A percentile compares a stretch with the other conserved stretches of the same genome.
Evolutionary conservation across 2,329 filamentous ascomycete genomes (phyloP).

Genomic region (Leptoxyphium fumago): DNA sequence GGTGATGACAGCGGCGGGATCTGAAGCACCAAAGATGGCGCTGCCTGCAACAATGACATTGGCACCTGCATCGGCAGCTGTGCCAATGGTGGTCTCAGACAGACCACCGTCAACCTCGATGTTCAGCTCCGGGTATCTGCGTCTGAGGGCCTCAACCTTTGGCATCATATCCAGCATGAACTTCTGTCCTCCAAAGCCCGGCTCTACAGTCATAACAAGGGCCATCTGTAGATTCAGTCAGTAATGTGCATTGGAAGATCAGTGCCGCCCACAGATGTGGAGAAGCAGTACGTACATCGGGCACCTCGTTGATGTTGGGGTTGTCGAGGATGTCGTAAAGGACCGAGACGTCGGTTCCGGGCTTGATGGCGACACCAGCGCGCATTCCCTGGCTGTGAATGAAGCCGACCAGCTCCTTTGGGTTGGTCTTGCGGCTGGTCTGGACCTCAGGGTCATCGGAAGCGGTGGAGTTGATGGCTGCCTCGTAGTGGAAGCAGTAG

Average conservation of each 20-base stretch:
- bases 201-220: conserved; percentile 94
- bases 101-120: conserved; percentile 96
- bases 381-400: conserved; percentile 81
- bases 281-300: conserved; percentile 65
- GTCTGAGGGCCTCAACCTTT: conserved; percentile 73
- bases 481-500: conserved; percentile 99
- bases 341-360: conserved; percentile 77
- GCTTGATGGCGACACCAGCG: conserved; percentile 92
- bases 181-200: conserved; percentile 93
- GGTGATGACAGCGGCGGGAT: conserved; percentile 76
- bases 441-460: conserved; percentile 62
- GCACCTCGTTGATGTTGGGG: conserved; percentile 55
- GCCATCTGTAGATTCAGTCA: conserved; percentile 56
- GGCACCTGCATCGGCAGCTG: conserved; percentile 85
- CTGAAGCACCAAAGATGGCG: conserved; percentile 84
- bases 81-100: conserved; percentile 76
- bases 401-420: conserved; percentile 72
- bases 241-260: not conserved
- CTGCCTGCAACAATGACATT: conserved; percentile 97
- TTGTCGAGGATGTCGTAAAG: conserved; percentile 79
- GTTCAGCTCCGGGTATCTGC: conserved; percentile 78
- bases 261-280: not conserved
- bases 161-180: conserved; percentile 95
- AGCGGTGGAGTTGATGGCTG: conserved; percentile 67
- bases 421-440: conserved; percentile 59